These are phyloP conservation scores for Abortiporus biennis DNA, from an alignment of 1,284 basidiomycete genomes.

Conservation along the genomic window DNA sequence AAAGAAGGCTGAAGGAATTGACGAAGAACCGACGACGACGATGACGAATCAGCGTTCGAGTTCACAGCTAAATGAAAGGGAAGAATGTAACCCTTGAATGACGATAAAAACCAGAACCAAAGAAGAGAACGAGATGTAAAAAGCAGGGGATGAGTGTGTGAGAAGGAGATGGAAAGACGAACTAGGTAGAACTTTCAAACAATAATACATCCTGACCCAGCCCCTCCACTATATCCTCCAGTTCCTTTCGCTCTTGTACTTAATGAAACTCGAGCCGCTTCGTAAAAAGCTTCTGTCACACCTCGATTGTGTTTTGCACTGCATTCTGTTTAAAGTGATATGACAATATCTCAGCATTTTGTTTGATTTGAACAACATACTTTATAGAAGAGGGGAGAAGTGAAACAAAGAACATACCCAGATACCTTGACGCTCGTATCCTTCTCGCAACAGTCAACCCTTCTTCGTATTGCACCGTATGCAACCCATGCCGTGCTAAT, in stretches of 20 bases:
- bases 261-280: slow-evolving; percentile 81
- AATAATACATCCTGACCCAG: too few relatives aligned
- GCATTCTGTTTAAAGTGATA: slow-evolving; percentile 59
- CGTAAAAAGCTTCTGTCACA: slow-evolving; percentile 87
- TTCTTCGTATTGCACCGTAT: slow-evolving; percentile 84
- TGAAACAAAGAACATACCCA: slow-evolving; percentile 56
- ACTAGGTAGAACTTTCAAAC: too few relatives aligned
- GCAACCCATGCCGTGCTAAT: slow-evolving; percentile 59
- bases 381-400: background rate
- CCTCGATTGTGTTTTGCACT: slow-evolving; percentile 95
- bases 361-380: slow-evolving; percentile 1
- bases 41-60: too few relatives aligned
- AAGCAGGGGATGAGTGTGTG: background rate
- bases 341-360: background rate
- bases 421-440: slow-evolving; percentile 88
- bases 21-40: too few relatives aligned
- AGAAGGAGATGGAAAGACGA: too few relatives aligned
- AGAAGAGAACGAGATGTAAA: background rate
- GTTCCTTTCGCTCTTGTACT: slow-evolving; percentile 66
- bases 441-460: slow-evolving; percentile 82
- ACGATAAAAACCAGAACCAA: background rate
- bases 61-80: too few relatives aligned
- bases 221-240: slow-evolving; percentile 29
- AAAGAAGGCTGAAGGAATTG: background rate
- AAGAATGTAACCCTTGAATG: too few relatives aligned